A percentile compares a stretch with the other conserved stretches of the same genome.
These are phyloP conservation scores for Croton laevigatus DNA, from an alignment of 441 rosid genomes.

Conservation along the genomic window DNA sequence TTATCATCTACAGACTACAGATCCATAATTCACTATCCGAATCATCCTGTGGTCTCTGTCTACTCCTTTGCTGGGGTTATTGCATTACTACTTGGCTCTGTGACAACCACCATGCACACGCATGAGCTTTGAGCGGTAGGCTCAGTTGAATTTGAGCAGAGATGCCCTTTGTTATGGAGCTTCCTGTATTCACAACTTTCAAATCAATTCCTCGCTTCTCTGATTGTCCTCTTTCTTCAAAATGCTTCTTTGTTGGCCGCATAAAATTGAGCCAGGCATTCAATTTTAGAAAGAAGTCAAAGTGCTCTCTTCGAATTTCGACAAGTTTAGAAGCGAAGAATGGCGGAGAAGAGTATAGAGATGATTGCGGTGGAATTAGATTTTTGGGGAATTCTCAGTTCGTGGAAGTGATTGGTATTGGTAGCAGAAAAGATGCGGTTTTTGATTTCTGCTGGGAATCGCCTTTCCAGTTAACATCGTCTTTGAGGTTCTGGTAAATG, in stretches of 20 bases:
- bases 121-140: no score
- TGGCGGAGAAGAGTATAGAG: slow-evolving; percentile 11
- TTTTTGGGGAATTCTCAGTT: slow-evolving; percentile 28
- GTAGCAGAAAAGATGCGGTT: slow-evolving; percentile 75
- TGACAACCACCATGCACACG: no score
- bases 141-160: background rate
- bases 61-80: no score
- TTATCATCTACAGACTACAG: no score
- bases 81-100: no score
- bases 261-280: background rate
- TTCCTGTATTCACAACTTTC: slow-evolving; percentile 35
- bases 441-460: slow-evolving; percentile 72
- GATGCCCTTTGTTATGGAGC: slow-evolving; percentile 23
- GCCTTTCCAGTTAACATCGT: slow-evolving; percentile 47
- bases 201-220: slow-evolving; percentile 28
- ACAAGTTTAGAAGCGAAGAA: slow-evolving; percentile 29
- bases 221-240: slow-evolving; percentile 26
- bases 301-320: slow-evolving; percentile 22
- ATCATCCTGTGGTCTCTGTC: no score
- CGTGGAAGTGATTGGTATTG: slow-evolving; percentile 71
- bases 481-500: slow-evolving; percentile 72
- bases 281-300: slow-evolving; percentile 14
- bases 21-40: no score
- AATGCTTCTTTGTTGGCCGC: slow-evolving; percentile 17
- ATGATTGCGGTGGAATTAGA: background rate